Conservation (phyloP, 768 basidiomycete genomes). For the Rhizopogon vinicolor region DNA sequence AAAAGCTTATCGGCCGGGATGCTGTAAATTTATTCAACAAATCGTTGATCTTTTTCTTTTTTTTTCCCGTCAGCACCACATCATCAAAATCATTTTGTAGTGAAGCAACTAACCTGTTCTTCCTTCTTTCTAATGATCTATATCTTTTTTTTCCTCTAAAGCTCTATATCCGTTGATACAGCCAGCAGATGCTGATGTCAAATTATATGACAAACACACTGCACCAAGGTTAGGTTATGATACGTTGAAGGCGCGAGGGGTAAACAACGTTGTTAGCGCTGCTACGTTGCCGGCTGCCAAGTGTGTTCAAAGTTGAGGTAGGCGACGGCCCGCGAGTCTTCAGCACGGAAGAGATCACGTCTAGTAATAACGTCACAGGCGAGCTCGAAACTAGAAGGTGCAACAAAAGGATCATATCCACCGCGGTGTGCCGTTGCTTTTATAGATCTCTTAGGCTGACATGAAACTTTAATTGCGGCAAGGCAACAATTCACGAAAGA, state of each 20-base stretch:
- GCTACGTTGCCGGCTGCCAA: conserved; percentile 11
- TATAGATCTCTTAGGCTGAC: conserved; percentile 23
- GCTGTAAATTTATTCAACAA: conserved; percentile 5
- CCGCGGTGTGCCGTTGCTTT: conserved; percentile 13
- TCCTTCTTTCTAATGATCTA: background rate
- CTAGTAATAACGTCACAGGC: conserved; percentile 2
- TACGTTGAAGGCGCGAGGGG: background rate
- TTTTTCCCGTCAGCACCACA: conserved; percentile 12
- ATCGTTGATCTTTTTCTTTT: background rate
- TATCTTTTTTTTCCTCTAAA: conserved; percentile 1
- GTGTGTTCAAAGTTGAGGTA: conserved; percentile 4
- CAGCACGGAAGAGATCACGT: background rate
- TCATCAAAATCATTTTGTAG: conserved; percentile 4
- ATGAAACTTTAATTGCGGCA: conserved; percentile 26
- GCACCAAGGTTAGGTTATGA: conserved; percentile 1
- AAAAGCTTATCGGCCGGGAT: conserved; percentile 1
- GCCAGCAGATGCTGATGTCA: conserved; percentile 1
- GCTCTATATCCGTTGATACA: background rate
- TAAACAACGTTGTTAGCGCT: background rate
- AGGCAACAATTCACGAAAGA: conserved; percentile 11
- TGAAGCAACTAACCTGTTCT: conserved; percentile 13
- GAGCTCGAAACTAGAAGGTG: conserved; percentile 12
- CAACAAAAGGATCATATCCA: conserved; percentile 6
- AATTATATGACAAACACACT: conserved; percentile 1
- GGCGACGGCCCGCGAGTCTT: background rate